Conservation (phyloP, 805 yeast genomes). For the Scheffersomyces coipomensis region DNA sequence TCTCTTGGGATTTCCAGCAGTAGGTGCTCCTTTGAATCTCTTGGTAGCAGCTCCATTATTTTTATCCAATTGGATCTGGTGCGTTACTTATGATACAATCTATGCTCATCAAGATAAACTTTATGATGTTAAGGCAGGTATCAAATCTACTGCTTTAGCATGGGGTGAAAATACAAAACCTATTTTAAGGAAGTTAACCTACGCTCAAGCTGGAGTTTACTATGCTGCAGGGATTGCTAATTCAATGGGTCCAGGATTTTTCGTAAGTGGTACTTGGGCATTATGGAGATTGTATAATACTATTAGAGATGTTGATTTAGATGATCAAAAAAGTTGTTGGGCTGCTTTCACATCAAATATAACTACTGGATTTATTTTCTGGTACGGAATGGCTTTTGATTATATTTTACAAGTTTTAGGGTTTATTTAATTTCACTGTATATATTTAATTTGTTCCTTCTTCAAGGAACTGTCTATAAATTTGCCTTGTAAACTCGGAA, state of each 20-base stretch:
- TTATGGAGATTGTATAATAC: constrained; percentile 65
- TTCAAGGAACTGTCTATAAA: constrained; percentile 18
- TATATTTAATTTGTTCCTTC: neutral
- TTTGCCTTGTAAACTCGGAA: constrained; percentile 15
- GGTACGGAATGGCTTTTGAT: constrained; percentile 66
- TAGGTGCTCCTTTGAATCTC: constrained; percentile 76
- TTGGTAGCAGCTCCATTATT: constrained; percentile 77
- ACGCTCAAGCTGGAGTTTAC: constrained; percentile 64
- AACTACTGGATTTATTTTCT: constrained; percentile 67
- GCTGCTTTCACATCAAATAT: constrained; percentile 73
- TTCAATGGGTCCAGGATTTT: constrained; percentile 86
- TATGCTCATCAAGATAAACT: constrained; percentile 97
- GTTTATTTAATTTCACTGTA: constrained; percentile 18
- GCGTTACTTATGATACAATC: constrained; percentile 92
- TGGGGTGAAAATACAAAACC: constrained; percentile 85
- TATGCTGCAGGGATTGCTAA: constrained; percentile 69
- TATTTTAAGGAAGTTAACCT: constrained; percentile 61
- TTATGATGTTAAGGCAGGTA: constrained; percentile 86
- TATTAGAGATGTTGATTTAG: constrained; percentile 74
- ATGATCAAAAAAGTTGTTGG: constrained; percentile 83
- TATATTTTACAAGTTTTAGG: constrained; percentile 54
- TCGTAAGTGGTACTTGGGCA: constrained; percentile 63
- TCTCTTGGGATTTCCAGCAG: constrained; percentile 90
- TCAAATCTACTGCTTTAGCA: constrained; percentile 90
- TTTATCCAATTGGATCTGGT: constrained; percentile 80